phyloP scores from a whole-genome alignment of 371 early-diverging fungal genomes.

The Mucor ambiguus region DNA sequence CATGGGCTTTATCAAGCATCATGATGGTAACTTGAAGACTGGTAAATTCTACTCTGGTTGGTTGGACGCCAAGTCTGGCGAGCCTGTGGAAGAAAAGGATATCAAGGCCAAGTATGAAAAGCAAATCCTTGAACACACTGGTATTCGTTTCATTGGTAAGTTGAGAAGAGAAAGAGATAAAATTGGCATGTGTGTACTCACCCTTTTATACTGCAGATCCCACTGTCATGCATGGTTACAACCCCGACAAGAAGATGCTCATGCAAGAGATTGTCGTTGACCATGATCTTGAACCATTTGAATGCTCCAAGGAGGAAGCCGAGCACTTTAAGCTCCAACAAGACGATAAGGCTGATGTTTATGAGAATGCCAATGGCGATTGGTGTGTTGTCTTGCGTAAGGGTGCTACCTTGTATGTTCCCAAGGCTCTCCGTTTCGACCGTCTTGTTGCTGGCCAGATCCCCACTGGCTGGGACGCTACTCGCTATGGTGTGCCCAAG shows the following conservation, averaged over 20 bases:
- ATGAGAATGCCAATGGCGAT: slow-evolving; percentile 66
- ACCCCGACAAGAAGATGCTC: slow-evolving; percentile 87
- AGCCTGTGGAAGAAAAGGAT: slow-evolving; percentile 91
- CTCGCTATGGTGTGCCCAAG: slow-evolving; percentile 93
- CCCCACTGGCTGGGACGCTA: slow-evolving; percentile 95
- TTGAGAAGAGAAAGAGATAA: neutral
- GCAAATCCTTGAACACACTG: slow-evolving; percentile 90
- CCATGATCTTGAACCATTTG: slow-evolving; percentile 90
- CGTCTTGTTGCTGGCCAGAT: slow-evolving; percentile 95
- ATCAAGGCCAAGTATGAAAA: slow-evolving; percentile 94
- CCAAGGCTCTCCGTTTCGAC: slow-evolving; percentile 94
- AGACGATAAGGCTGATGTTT: slow-evolving; percentile 84
- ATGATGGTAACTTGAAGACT: slow-evolving; percentile 85
- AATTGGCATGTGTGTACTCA: neutral
- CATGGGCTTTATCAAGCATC: slow-evolving; percentile 94
- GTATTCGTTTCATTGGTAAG: slow-evolving; percentile 91
- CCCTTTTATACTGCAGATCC: slow-evolving; percentile 55
- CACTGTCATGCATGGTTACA: slow-evolving; percentile 88
- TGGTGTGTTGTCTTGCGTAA: slow-evolving; percentile 85
- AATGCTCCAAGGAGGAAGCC: slow-evolving; percentile 91
- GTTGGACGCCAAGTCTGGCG: slow-evolving; percentile 89
- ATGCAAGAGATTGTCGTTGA: slow-evolving; percentile 93
- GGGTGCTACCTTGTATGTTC: slow-evolving; percentile 89
- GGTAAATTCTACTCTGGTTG: slow-evolving; percentile 88
- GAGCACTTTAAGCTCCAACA: slow-evolving; percentile 88